Evolutionary conservation across 176 grass and related monocot genomes (phyloP), one percentile per base, ranked within the genome.

Genomic region (Chrysopogon serrulatus): DNA sequence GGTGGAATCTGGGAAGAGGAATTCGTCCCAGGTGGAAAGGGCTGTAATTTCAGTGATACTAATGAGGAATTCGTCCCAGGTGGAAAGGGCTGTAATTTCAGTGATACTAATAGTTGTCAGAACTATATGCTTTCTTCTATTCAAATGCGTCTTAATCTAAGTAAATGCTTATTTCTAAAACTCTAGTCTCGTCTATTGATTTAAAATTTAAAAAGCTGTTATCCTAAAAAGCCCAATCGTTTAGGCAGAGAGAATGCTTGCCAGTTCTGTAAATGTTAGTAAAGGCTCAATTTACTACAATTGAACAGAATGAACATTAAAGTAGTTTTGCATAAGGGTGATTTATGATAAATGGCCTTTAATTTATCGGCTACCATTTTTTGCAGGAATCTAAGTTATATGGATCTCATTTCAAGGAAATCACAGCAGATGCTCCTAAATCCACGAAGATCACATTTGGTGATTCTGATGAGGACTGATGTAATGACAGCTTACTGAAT

Each of bases 371-470:
- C 21, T 26, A 43, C 44, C 5, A 19, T 78, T 62, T 10, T 73
- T 65, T 85, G 37, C 84, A 95, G 92, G 95, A 98, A 89, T 98
- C 95, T 12, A 93, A 98, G 78, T 18, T 98, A 61, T 98, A 98
- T 82, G 95, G 95, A 10, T 84, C 95, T 26, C 95, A 98, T 68
- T 98, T 90, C 71, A 98, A 89, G 68, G 95, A 98, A 91, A 93
- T 98, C 71, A 90, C 70, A 69, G 92, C 77, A 39, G 92, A 95
- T 88, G 95, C 95, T 78, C 95, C 95, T n/a, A 93, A 93, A 87
- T 86, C 95, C 14, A 98, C 90, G n/a, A 98, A 98, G 53, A 98
- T 98, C 17, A 98, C 90, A 21, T 98, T 98, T 53, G 45, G 66
- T 53, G 90, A 98, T 80, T 98, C 92, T 15, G 95, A 98, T 26